These are phyloP conservation scores for Amanita pseudoporphyria DNA, from an alignment of 768 basidiomycete species.

Conservation along the genomic window DNA sequence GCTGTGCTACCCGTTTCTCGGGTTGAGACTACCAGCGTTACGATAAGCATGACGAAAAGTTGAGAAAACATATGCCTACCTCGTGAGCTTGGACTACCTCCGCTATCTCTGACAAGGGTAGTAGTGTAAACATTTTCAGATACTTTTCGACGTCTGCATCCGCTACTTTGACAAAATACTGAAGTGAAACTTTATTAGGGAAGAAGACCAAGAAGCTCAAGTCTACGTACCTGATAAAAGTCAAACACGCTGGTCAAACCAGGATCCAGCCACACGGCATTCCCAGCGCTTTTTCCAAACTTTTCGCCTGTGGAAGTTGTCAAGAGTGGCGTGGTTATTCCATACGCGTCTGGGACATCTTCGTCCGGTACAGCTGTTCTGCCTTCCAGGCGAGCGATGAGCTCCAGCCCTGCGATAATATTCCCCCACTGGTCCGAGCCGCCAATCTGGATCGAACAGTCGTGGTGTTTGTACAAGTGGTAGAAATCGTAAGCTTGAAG, in stretches of 20 bases:
- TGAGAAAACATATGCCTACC: conserved; percentile 27
- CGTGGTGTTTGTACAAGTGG: conserved; percentile 50
- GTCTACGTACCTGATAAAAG: conserved; percentile 74
- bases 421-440: conserved; percentile 99
- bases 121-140: conserved; percentile 75
- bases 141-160: conserved; percentile 78
- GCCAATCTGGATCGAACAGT: conserved; percentile 83
- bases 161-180: conserved; percentile 85
- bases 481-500: conserved; percentile 96
- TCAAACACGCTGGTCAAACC: conserved; percentile 78
- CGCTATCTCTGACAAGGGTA: conserved; percentile 55
- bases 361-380: conserved; percentile 13
- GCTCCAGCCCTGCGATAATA: conserved; percentile 86
- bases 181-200: background rate
- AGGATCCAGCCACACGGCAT: conserved; percentile 86
- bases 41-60: background rate
- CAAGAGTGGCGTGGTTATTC: conserved; percentile 88
- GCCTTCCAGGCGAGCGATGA: conserved; percentile 46
- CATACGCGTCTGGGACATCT: conserved; percentile 41
- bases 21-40: conserved; percentile 24
- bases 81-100: conserved; percentile 33
- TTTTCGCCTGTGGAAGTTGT: conserved; percentile 88
- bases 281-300: conserved; percentile 96
- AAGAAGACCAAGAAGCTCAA: conserved; percentile 2
- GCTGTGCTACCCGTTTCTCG: conserved; percentile 36